A percentile compares a stretch with the other conserved stretches of the same genome.
Evolutionary conservation across 2,329 filamentous ascomycete genomes (phyloP).

Genomic region (Ophiosphaerella korrae): DNA sequence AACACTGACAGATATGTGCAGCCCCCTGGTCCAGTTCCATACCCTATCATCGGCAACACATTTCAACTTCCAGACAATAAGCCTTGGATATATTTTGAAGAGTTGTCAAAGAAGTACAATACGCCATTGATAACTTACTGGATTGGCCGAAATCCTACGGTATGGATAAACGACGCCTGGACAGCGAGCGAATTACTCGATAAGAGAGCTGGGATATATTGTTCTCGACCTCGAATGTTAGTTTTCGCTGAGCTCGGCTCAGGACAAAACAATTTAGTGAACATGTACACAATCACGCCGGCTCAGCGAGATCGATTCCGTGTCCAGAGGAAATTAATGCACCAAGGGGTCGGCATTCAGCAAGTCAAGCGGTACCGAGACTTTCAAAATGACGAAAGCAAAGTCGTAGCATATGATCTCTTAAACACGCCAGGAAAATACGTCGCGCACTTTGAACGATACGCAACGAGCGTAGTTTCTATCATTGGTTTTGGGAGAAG

Average conservation of each 20-base stretch:
- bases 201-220: constrained; percentile 59
- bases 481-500: constrained; percentile 64
- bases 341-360: constrained; percentile 51
- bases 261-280: constrained; percentile 44
- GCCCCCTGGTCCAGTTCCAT: constrained; percentile 61
- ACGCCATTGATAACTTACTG: constrained; percentile 61
- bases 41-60: constrained; percentile 62
- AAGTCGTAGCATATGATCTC: constrained; percentile 56
- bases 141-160: constrained; percentile 51
- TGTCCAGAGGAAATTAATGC: constrained; percentile 40
- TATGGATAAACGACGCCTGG: constrained; percentile 53
- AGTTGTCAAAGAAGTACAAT: constrained; percentile 57
- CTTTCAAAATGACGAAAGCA: constrained; percentile 65
- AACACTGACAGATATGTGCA: constrained; percentile 20
- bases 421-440: constrained; percentile 53
- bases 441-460: constrained; percentile 60
- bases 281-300: constrained; percentile 40
- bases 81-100: constrained; percentile 64
- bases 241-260: constrained; percentile 50
- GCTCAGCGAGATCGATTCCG: constrained; percentile 39
- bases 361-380: constrained; percentile 60
- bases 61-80: constrained; percentile 60
- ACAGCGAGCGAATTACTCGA: constrained; percentile 61
- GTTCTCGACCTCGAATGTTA: constrained; percentile 54
- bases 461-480: constrained; percentile 60